Base-by-base conservation (phyloP, 768 basidiomycete species). In the Xanthoconium purpureum region DNA sequence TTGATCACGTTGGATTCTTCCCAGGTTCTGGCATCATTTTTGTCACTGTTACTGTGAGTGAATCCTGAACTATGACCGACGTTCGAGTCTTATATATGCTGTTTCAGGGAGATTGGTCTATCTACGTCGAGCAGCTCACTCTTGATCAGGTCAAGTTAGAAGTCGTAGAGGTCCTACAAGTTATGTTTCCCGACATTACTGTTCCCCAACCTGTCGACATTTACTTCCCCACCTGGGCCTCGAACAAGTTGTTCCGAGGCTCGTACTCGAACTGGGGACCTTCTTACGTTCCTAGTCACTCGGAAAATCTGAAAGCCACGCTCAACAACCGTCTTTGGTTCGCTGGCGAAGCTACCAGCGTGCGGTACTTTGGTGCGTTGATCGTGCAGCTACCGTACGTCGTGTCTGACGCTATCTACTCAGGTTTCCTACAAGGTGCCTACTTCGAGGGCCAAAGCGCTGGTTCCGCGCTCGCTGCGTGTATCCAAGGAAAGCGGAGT, bases 241-340 rank as follows among this genome's bases (percentile, higher is more conserved):
- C 68, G 13, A 76, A 87, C 62, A 77, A 79, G 4, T 70, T 80
- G 35, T 72, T 53, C 57, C 61, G 66, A 0, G 71, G 70, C 5
- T 82, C 84, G 5, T 89, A 84, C 60, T 83, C 82, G 20, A 89
- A 87, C 57, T 88, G 85, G 85, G 86, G 85, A 0, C 76, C 87
- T 0, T 77, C 82, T 4, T 86, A 85, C 59, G 67, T 80, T 12
- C 75, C 74, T 15, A 71, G 68, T 10, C 82, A 85, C 50, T 75
- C 82, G n/a, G 71, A 78, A 29, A 84, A 87, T 62, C 62, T 87
- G 46, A 75, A 80, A 54, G 81, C 82, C 6, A 83, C 81, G 20
- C 72, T 87, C 17, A 71, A 71, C 6, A 58, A 69, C 36, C 72
- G 75, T 10, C 72, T 87, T 17, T 86, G 80, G 77, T 87, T 87